These are phyloP conservation scores for Mycena sp. DNA, from an alignment of 1,284 basidiomycete genomes.

Conservation along the genomic window DNA sequence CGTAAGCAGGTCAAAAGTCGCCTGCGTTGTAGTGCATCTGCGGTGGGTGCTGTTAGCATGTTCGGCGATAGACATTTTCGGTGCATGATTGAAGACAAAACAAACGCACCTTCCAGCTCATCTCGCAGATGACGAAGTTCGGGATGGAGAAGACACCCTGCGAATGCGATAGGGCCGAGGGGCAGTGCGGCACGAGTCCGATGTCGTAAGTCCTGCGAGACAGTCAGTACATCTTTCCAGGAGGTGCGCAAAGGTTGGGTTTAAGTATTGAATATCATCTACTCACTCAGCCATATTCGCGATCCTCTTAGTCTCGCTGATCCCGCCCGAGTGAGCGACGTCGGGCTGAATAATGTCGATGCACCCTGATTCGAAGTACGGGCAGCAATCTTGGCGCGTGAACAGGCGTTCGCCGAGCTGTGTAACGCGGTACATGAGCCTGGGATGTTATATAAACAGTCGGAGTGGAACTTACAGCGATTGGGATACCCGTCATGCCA, in stretches of 20 bases:
- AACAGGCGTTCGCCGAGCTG: constrained; percentile 75
- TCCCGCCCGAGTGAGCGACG: constrained; percentile 76
- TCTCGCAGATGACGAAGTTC: constrained; percentile 48
- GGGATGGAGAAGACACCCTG: constrained; percentile 69
- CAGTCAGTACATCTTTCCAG: too few relatives aligned
- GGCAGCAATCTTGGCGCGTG: constrained; percentile 74
- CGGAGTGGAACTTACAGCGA: constrained; percentile 24
- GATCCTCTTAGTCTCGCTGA: constrained; percentile 76
- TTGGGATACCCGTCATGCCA: constrained; percentile 26
- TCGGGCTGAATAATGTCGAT: constrained; percentile 84
- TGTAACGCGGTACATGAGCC: too few relatives aligned
- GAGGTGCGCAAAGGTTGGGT: neutral
- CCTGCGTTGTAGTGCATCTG: constrained; percentile 72
- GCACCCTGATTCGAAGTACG: constrained; percentile 75
- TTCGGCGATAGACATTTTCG: constrained; percentile 42
- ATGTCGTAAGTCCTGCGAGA: constrained; percentile 62
- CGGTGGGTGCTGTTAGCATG: neutral
- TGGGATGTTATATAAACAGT: too few relatives aligned
- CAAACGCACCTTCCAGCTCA: constrained; percentile 31
- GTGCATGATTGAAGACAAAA: too few relatives aligned
- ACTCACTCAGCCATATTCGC: constrained; percentile 69
- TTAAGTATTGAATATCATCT: neutral
- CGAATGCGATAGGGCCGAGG: constrained; percentile 77
- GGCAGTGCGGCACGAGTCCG: constrained; percentile 70
- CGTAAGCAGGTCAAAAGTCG: constrained; percentile 74